Base-by-base conservation (phyloP, 1,284 basidiomycete species). In the Phellopilus nigrolimitatus region DNA sequence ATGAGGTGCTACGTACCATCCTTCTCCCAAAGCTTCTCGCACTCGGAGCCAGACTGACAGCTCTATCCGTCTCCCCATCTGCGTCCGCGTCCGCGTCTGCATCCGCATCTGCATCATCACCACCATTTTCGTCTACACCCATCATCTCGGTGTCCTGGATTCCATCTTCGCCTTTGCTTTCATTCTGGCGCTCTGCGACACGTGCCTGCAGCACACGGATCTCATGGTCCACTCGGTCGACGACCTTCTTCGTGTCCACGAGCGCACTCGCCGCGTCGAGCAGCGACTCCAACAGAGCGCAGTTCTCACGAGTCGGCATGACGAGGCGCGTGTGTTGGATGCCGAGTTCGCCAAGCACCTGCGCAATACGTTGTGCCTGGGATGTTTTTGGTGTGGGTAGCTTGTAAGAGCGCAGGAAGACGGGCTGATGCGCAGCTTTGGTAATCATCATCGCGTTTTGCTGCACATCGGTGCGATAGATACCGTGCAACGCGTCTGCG, bases 251-350 rank as follows among this genome's bases (percentile, higher is more conserved):
- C 57, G 84, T 84, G 59, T 97, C 93, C 12, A 95, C 75, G 59
- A 97, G 68, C 13, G 79, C 72, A 2, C 76, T 75, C 0, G 89
- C 80, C 0, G 88, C 81, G 3, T 83, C 80, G 25, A 95, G 64
- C 12, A 97, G 68, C 3, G 73, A 71, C 56, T 95, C 91, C 30
- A 92, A 73, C 56, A 78, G 79, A 45, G 78, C 73, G 47, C 85
- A 73, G 58, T 91, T 95, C 24, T 83, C 80, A 28, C 81, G 76
- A 1, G 94, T 95, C 12, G 94, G 93, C 91, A 97, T 95, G 57
- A 95, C 87, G 47, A 97, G 76, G 10, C 87, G 79, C 13, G 75
- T 75, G 55, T 82, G 74, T n/a, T 75, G 78, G 31, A 95, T 71
- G 10, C 85, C 84, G 13, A 94, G 74, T 65, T 95, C 91, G 13